These are phyloP conservation scores for Carex sylvatica DNA, from an alignment of 202 grass and related monocot species.

Conservation along the genomic window DNA sequence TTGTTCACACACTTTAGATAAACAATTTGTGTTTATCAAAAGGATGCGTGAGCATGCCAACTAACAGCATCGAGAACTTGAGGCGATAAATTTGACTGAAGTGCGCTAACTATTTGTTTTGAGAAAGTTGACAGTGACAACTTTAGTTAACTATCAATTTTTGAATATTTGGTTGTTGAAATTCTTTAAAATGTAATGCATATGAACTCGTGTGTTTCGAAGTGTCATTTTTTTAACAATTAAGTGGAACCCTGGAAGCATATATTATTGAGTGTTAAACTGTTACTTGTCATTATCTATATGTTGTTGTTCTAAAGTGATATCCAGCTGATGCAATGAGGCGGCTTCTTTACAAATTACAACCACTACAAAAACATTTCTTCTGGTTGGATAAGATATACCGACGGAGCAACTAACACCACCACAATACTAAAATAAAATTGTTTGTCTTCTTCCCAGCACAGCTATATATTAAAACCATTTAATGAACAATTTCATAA, in stretches of 20 bases:
- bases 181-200: not conserved
- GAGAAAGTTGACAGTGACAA: too few species aligned
- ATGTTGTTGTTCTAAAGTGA: not conserved
- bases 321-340: not conserved
- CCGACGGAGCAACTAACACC: not conserved
- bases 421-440: not conserved
- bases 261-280: not conserved
- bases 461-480: not conserved
- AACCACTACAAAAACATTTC: not conserved
- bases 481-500: not conserved
- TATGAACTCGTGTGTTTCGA: not conserved
- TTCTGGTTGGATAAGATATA: not conserved
- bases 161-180: not conserved
- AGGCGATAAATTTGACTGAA: not conserved
- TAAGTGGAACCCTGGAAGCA: not conserved
- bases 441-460: not conserved
- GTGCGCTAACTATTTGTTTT: not conserved
- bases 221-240: not conserved
- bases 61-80: not conserved
- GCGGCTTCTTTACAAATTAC: not conserved
- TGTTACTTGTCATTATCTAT: not conserved
- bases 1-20: too few species aligned
- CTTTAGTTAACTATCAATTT: too few species aligned
- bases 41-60: too few species aligned
- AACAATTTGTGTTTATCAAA: too few species aligned